phyloP scores from a whole-genome alignment of 2,329 filamentous ascomycete species.

The Chlorencoelia australis region DNA sequence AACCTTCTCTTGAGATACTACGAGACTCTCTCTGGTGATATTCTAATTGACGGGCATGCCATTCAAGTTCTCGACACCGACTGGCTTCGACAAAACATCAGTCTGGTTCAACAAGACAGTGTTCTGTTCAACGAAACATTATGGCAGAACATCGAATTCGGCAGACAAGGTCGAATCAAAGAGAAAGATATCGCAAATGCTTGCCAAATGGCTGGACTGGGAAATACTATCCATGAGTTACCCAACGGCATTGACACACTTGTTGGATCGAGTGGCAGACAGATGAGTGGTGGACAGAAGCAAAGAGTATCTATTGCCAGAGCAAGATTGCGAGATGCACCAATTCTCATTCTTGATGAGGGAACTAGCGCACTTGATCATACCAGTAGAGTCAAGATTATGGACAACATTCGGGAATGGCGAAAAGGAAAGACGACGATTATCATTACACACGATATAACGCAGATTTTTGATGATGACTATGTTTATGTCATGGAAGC shows the following conservation, averaged over 20 bases:
- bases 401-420: slow-evolving; percentile 70
- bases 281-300: slow-evolving; percentile 74
- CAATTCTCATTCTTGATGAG: slow-evolving; percentile 80
- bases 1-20: slow-evolving; percentile 76
- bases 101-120: slow-evolving; percentile 73
- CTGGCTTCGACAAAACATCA: slow-evolving; percentile 72
- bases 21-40: slow-evolving; percentile 49
- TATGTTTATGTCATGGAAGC: slow-evolving; percentile 72
- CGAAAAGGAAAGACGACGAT: slow-evolving; percentile 75
- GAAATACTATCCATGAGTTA: slow-evolving; percentile 54
- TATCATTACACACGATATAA: slow-evolving; percentile 83
- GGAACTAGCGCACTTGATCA: slow-evolving; percentile 78
- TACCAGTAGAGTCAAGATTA: slow-evolving; percentile 54
- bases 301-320: slow-evolving; percentile 75
- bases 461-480: slow-evolving; percentile 62
- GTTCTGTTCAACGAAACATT: slow-evolving; percentile 75
- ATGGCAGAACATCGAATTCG: slow-evolving; percentile 68
- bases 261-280: slow-evolving; percentile 58
- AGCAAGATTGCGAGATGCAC: slow-evolving; percentile 64
- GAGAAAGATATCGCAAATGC: slow-evolving; percentile 49
- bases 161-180: slow-evolving; percentile 42
- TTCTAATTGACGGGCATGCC: slow-evolving; percentile 57
- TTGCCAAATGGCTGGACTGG: slow-evolving; percentile 57
- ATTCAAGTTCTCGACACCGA: slow-evolving; percentile 50
- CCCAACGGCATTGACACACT: slow-evolving; percentile 62